Base-by-base conservation (phyloP, 345 rosid genomes). In the Citrus mangshanensis region DNA sequence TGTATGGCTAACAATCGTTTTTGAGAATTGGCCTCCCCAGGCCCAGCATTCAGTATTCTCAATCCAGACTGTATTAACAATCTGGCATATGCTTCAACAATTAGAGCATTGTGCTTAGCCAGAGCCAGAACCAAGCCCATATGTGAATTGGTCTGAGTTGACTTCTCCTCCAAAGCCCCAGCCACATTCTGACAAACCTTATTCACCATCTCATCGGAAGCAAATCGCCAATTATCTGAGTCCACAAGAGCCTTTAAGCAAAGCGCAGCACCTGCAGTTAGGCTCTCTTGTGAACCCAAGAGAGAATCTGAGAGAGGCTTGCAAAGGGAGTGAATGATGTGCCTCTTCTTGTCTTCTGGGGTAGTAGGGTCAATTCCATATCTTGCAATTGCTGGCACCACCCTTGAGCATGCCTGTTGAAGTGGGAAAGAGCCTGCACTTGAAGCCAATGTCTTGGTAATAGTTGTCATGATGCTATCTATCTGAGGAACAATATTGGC, bases 391-490 rank as follows among this genome's bases (percentile, higher is more conserved):
- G 98, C 98, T 0, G 98, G 95, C 5, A 96, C 91, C 63, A 96
- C 99, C 82, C 91, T 94, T 9, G 99, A 91, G 83, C 99, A 96
- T 1, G 99, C 99, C 76, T 96, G 98, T 76, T 94, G 98, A 77
- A 96, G 98, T 73, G 98, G 94, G 82, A 96, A 91, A 55, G 98
- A 96, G 25, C 94, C 98, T 6, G 98, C 95, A 82, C 95, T 96
- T 14, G 97, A 93, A 71, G 95, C 91, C 54, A 96, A 81, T 7
- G 98, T 96, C 82, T 91, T 94, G 82, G 94, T 85, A 28, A 96
- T 82, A 14, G 97, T 93, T 13, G 85, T 76, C 99, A 96, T 91
- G 85, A 96, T 94, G 81, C 88, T 89, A 69, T 91, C 95, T 64
- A 94, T 93, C 82, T 94, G 98, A 60, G 98, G 91, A 74, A 94